Evolutionary conservation across 2,329 filamentous ascomycete genomes (phyloP), one percentile per base, ranked within the genome.

Genomic region (Hypomyces rosellus): DNA sequence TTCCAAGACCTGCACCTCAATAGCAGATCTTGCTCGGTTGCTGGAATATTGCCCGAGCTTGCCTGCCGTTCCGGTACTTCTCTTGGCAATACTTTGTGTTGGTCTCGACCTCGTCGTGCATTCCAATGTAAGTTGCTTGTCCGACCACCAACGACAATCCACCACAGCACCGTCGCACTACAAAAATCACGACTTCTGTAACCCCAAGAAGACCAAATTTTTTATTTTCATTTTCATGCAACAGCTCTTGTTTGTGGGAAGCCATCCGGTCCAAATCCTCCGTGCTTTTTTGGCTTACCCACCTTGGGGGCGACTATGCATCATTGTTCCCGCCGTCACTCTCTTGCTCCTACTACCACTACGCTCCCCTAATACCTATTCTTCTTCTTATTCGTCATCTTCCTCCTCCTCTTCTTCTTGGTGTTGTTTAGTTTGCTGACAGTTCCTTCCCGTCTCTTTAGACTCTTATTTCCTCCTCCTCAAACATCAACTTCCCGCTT

Each of bases 21-120:
- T 53, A 30, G 48, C 36, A 44, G 37, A 50, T 45, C 37, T 50
- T 57, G 58, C 57, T 64, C 57, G 61, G 64, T 68, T 69, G 67
- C 67, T 69, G 67, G 65, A 69, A 69, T 67, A 69, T 67, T 67
- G 66, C 67, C 63, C 60, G 59, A 63, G 63, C 58, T 51, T 51
- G 45, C 52, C 46, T 51, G 36, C 41, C 37, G 49, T 55, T 42
- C 46, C 48, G 51, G 48, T 54, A 45, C 48, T 53, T 55, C 44
- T 20, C 53, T 30, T 34, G 13, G 7, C 33, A 16, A 4, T n/a
- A 46, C 36, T 44, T 25, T 25, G 16, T 38, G 16, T 37, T 45
- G 13, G 12, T 45, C 34, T 38, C 13, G 9, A 25, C n/a, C 33
- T 20, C 38, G 15, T 38, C 18, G 25, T 43, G 11, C 48, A 36